These are phyloP conservation scores for Xylaria acuta DNA, from an alignment of 495 filamentous ascomycete genomes.

Conservation along the genomic window DNA sequence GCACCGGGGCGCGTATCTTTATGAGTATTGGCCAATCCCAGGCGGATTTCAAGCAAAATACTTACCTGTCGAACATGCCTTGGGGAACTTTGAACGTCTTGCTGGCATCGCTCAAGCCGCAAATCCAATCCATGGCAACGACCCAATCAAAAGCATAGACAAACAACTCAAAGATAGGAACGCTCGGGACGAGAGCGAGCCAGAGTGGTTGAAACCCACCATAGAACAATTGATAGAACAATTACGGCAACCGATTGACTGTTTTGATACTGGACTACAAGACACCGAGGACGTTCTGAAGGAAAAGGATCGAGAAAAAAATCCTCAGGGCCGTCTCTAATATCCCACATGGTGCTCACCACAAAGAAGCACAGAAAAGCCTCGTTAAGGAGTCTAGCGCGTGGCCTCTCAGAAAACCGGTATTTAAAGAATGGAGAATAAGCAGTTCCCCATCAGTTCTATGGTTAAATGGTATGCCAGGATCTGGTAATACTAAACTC, in stretches of 20 bases:
- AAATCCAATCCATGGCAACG: not conserved
- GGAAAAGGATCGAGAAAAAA: not conserved
- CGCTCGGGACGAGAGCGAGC: not conserved
- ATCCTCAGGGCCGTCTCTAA: not conserved
- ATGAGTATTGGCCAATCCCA: constrained; percentile 5
- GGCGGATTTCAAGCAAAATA: constrained; percentile 6
- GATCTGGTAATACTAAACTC: constrained; percentile 2
- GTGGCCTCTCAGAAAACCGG: not conserved
- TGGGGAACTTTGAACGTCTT: not conserved
- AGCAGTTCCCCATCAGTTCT: not conserved
- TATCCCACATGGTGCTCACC: constrained; percentile 4
- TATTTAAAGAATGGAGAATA: not conserved
- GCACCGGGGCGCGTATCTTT: not conserved
- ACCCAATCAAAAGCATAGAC: not conserved
- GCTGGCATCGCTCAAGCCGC: not conserved
- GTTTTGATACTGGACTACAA: not conserved
- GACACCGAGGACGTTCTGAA: not conserved
- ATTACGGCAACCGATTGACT: not conserved
- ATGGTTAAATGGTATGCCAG: constrained; percentile 5
- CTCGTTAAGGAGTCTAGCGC: not conserved
- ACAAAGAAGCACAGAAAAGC: not conserved
- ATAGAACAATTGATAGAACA: not conserved
- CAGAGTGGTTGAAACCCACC: not conserved
- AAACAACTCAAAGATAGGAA: not conserved
- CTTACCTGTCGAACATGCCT: not conserved